Base-by-base conservation (phyloP, 2,329 filamentous ascomycete species). In the Pseudogymnoascus destructans region DNA sequence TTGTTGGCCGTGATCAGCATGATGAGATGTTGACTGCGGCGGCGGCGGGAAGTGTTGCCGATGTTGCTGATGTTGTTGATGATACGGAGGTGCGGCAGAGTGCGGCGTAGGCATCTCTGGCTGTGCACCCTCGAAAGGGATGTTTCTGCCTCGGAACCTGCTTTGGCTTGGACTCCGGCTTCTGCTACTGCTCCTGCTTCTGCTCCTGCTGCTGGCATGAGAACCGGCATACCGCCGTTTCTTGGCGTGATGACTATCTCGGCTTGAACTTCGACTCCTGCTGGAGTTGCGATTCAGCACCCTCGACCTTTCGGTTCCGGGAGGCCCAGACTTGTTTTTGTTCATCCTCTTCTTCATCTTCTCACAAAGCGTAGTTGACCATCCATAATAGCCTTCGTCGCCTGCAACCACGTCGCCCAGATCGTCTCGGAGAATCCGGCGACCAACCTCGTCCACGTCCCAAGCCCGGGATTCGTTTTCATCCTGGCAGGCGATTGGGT, bases 381-480 rank as follows among this genome's bases (percentile, higher is more conserved):
- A 95, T 61, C 89, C 90, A 68, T 95, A 95, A 69, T 95, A 95
- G 0, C 86, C 88, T 62, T 88, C 84, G 1, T 84, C 84, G 5
- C 77, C 76, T 5, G 84, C 68, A 1, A 84, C 65, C n/a, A 69
- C 72, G 2, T 86, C 80, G 19, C 54, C 54, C 17, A 56, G 9
- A 63, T 85, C 81, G 64, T 89, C 82, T 2, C 80, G 69, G 15
- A 83, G 73, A 57, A 89, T 74, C 13, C 78, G 72, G 68, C 93
- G 85, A 9, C 89, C 89, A 60, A 93, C 75, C 63, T 85, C 82
- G 66, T 89, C 85, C n/a, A 92, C 73, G 62, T 89, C 84, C n/a
- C 76, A 71, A 4, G 75, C 67, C 1, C 74, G 71, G 11, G 76
- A 75, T 15, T 80, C 74, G 19, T 77, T 74, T 17, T 73, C 68